Evolutionary conservation across 2,329 filamentous ascomycete species (phyloP), one percentile per base, ranked within the genome.

Genomic region (Colletotrichum liriopes): DNA sequence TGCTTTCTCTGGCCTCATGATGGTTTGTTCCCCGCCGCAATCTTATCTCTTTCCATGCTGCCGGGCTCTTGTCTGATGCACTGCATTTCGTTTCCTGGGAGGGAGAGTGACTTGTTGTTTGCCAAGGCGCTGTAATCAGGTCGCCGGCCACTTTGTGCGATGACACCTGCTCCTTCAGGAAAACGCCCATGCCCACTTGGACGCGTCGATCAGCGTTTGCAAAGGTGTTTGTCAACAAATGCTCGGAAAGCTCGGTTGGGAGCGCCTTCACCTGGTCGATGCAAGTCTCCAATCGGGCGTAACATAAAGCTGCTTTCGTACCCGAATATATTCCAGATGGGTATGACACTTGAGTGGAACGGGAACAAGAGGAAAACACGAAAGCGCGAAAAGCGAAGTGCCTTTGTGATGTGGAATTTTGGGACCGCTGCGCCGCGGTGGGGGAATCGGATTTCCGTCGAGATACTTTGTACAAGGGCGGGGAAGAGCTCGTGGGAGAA

Each of bases 101-200:
- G 23, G 29, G 16, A n/a, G 6, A 47, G 55, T 47, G 16, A 23
- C 63, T 63, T 41, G 39, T 26, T 29, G 65, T 43, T 41, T 65
- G 69, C 69, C 69, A 72, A 69, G 69, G 41, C 37, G 11, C 8
- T 14, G 32, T 23, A 64, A 64, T 55, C 65, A 60, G 37, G 26
- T 64, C 26, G 26, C 55, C 3, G 45, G n/a, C 43, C 43, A 29
- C 49, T n/a, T 64, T 54, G 52, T 59, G 47, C 59, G 45, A 72
- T 72, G 65, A 39, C 69, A 72, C 69, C 69, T 72, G 69, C 69
- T 72, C 45, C 69, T 72, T 72, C 69, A 60, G 69, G 69, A 60
- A 72, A 72, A 16, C 41, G 51, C 32, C 59, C 69, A 72, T 72
- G 54, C 47, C 69, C 54, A 64, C 58, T 55, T 64, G 59, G 65